These are phyloP conservation scores for Neonectria magnoliae DNA, from an alignment of 2,329 filamentous ascomycete genomes.

Conservation along the genomic window DNA sequence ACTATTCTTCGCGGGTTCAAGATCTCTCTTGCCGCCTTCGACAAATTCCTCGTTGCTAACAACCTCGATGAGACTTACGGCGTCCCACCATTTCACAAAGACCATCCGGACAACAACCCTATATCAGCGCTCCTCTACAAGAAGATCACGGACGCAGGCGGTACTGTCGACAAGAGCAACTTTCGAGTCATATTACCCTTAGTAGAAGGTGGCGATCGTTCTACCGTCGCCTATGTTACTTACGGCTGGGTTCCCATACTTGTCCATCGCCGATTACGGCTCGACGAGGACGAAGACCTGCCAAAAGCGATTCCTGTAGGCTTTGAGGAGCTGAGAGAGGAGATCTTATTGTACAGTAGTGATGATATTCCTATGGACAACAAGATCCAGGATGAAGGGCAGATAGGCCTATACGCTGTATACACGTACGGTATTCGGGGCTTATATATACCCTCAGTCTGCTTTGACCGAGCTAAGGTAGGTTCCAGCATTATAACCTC, in stretches of 20 bases:
- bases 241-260: neutral
- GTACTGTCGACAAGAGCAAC: neutral
- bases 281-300: neutral
- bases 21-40: neutral
- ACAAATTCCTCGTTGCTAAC: neutral
- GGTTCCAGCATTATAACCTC: neutral
- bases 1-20: neutral
- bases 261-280: neutral
- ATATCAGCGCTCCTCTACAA: neutral
- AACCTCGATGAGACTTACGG: neutral
- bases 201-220: neutral
- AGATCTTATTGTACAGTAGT: neutral
- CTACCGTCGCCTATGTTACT: neutral
- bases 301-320: neutral
- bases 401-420: neutral
- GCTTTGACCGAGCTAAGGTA: neutral
- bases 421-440: neutral
- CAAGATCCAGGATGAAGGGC: neutral
- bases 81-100: neutral
- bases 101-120: neutral
- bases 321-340: neutral
- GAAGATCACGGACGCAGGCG: neutral
- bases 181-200: neutral
- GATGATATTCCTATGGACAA: neutral
- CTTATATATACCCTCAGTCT: neutral